Evolutionary conservation across 83 land plant species (phyloP).

Genomic region (Thuja plicata): DNA sequence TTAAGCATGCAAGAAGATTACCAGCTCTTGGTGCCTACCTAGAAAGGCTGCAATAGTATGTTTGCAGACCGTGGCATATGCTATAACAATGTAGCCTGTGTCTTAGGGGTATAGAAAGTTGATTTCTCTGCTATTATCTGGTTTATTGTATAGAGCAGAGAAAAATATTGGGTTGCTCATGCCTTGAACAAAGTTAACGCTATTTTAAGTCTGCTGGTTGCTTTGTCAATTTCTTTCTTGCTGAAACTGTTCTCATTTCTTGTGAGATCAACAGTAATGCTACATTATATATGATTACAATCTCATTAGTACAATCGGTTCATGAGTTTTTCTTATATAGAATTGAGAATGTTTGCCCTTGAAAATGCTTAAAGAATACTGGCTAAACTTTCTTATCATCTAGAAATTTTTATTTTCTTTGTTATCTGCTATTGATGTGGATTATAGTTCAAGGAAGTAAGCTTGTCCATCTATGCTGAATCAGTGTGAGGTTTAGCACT

Average conservation of each 20-base stretch:
- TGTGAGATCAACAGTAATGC: neutral
- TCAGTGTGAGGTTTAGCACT: neutral
- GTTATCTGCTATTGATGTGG: neutral
- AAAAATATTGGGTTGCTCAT: neutral
- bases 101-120: neutral
- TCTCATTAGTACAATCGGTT: neutral
- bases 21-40: conserved; percentile 7
- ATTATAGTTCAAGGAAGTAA: neutral
- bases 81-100: neutral
- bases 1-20: neutral
- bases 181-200: neutral
- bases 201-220: neutral
- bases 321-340: neutral
- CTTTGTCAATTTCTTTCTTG: neutral
- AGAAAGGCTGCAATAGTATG: neutral
- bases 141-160: neutral
- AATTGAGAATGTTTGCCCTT: neutral
- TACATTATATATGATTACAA: neutral
- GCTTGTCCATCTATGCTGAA: neutral
- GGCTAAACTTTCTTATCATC: neutral
- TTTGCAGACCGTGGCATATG: neutral
- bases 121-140: neutral
- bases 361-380: neutral
- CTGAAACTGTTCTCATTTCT: conserved; percentile 6
- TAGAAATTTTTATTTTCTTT: neutral